Conservation (phyloP, 202 grass and related monocot species). For the Cymbopogon flexuosus region DNA sequence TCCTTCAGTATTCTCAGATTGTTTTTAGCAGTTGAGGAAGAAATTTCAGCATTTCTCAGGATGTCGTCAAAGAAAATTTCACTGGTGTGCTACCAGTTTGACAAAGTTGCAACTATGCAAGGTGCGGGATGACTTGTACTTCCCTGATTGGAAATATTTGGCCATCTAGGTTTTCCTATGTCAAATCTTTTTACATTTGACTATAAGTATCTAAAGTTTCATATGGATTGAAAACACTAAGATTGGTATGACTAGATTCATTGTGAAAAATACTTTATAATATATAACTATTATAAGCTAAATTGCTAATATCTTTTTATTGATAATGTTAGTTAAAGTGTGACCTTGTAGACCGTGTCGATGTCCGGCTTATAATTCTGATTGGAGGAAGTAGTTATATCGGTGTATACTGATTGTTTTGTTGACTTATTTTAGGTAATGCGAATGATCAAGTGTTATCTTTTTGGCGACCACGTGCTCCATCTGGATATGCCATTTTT, state of each 20-base stretch:
- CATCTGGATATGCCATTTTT: conserved; percentile 96
- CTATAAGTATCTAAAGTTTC: not conserved
- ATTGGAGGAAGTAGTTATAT: not conserved
- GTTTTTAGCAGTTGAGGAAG: conserved; percentile 87
- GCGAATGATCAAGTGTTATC: conserved; percentile 64
- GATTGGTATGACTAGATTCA: not conserved
- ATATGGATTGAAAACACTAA: not conserved
- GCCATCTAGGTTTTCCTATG: not conserved
- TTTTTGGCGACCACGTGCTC: conserved; percentile 89
- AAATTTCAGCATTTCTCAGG: conserved; percentile 90
- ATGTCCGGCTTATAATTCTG: not conserved
- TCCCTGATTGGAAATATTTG: not conserved
- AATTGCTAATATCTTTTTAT: not conserved
- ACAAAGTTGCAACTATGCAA: conserved; percentile 71
- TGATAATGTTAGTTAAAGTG: not conserved
- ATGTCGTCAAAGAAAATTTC: conserved; percentile 80
- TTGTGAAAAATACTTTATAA: not conserved
- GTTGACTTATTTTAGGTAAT: conserved; percentile 53
- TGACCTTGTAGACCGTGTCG: not conserved
- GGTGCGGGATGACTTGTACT: conserved; percentile 36
- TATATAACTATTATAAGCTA: not conserved
- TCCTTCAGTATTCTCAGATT: conserved; percentile 95
- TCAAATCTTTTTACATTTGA: not conserved
- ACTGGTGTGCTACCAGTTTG: conserved; percentile 74
- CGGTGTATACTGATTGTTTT: conserved; percentile 11